Evolutionary conservation across 208 protist species (phyloP), one percentile per base, ranked within the genome.

Genomic region (Leishmania gerbilli): DNA sequence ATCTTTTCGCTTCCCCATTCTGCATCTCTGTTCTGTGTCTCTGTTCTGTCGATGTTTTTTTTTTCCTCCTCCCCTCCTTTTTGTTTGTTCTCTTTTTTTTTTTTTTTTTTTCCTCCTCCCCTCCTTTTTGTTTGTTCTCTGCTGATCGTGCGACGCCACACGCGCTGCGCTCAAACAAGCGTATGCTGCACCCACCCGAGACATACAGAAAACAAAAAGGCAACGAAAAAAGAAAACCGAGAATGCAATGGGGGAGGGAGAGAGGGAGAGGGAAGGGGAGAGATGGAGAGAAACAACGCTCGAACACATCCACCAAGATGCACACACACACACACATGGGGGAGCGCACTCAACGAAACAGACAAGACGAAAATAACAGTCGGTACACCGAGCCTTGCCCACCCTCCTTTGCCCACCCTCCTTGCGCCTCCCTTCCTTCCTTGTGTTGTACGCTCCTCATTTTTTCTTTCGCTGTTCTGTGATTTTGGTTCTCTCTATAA

Each of bases 401-500:
- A 42, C 47, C 8, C 27, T 6, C 31, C 24, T 55, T 37, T 55
- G 1, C 45, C 5, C 34, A 24, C 40, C 45, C 65, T 31, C 42
- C 21, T 11, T 24, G 6, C 68, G 51, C 27, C 45, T 74, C 27
- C 69, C 65, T 42, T 34, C 34, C 69, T 55, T 74, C 31, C 45
- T 37, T 74, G 40, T 47, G 67, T 47, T 75, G 40, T 56, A 58
- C 34, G 69, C 37, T 51, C 42, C 42, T 49, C 69, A 69, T 49
- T 58, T 71, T 55, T 81, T 71, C 24, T 75, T 51, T 53, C 49
- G 15, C 21, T 58, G 53, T 21, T 24, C 27, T 37, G 62, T 62
- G 76, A 55, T 77, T 42, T 34, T 58, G 42, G 27, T 42, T 71
- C 68, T 77, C 69, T 72, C 69, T 55, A 56, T 76, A 60, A 40